Evolutionary conservation across 2,329 filamentous ascomycete genomes (phyloP).

Genomic region (Tothia fuscella): DNA sequence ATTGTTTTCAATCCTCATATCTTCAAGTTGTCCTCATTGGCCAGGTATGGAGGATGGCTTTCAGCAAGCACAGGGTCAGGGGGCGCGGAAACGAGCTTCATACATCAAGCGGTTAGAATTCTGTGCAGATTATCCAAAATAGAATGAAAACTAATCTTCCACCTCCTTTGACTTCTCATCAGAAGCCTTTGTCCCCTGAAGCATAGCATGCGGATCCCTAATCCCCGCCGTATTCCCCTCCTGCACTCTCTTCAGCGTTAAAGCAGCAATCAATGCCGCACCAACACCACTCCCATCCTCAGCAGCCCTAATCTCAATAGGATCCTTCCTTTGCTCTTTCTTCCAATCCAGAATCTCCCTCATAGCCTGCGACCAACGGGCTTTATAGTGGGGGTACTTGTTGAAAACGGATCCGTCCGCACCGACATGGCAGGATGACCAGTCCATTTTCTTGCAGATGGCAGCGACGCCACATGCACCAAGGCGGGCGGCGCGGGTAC

Average conservation of each 20-base stretch:
- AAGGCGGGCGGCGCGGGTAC: constrained; percentile 83
- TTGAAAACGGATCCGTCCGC: constrained; percentile 97
- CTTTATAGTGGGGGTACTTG: constrained; percentile 98
- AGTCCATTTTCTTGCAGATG: constrained; percentile 93
- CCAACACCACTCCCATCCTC: constrained; percentile 98
- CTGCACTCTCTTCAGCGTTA: constrained; percentile 52
- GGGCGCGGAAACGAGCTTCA: too few relatives aligned
- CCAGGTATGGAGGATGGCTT: too few relatives aligned
- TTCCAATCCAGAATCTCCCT: constrained; percentile 95
- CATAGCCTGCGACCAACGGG: constrained; percentile 75
- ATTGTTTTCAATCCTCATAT: too few relatives aligned
- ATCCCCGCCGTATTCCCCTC: constrained; percentile 48
- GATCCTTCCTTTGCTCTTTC: constrained; percentile 62
- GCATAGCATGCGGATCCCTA: constrained; percentile 35
- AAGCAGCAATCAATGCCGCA: constrained; percentile 77
- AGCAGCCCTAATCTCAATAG: constrained; percentile 74
- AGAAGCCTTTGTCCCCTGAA: constrained; percentile 13
- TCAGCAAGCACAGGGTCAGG: too few relatives aligned
- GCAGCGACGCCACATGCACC: constrained; percentile 91
- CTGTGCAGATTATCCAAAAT: not conserved
- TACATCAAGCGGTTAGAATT: too few relatives aligned
- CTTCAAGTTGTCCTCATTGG: too few relatives aligned
- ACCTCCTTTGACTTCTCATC: not conserved
- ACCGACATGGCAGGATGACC: constrained; percentile 79
- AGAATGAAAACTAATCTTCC: not conserved